These are phyloP conservation scores for Beverwykella pulmonaria DNA, from an alignment of 495 filamentous ascomycete genomes.

Conservation along the genomic window DNA sequence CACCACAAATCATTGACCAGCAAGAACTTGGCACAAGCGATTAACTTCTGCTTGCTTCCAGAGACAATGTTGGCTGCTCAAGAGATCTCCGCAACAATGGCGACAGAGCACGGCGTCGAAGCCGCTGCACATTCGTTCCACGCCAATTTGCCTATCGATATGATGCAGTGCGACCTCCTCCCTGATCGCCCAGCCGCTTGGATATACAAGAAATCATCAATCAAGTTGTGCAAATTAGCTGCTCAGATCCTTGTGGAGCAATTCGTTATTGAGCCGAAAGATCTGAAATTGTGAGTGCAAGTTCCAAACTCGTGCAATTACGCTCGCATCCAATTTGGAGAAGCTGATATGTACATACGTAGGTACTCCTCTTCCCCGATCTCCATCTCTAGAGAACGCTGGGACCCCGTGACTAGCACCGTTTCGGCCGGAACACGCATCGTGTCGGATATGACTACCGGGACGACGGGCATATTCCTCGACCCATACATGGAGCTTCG, in stretches of 20 bases:
- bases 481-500: not conserved
- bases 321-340: not conserved
- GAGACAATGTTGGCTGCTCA: constrained; percentile 59
- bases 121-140: constrained; percentile 71
- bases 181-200: constrained; percentile 70
- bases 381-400: not conserved
- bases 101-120: constrained; percentile 64
- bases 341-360: not conserved
- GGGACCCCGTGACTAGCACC: constrained; percentile 38
- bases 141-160: constrained; percentile 62
- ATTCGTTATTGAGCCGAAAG: not conserved
- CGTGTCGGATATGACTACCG: not conserved
- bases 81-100: constrained; percentile 63
- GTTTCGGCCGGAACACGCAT: not conserved
- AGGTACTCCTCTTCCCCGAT: not conserved
- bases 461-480: not conserved
- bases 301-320: not conserved
- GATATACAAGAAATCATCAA: constrained; percentile 64
- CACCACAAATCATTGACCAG: constrained; percentile 68
- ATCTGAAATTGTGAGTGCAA: not conserved
- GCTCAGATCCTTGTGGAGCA: constrained; percentile 60
- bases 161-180: constrained; percentile 64
- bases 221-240: constrained; percentile 69
- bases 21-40: constrained; percentile 63
- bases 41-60: constrained; percentile 60